Evolutionary conservation across 2,329 filamentous ascomycete species (phyloP), one percentile per base, ranked within the genome.

Genomic region (Setomelanomma holmii): DNA sequence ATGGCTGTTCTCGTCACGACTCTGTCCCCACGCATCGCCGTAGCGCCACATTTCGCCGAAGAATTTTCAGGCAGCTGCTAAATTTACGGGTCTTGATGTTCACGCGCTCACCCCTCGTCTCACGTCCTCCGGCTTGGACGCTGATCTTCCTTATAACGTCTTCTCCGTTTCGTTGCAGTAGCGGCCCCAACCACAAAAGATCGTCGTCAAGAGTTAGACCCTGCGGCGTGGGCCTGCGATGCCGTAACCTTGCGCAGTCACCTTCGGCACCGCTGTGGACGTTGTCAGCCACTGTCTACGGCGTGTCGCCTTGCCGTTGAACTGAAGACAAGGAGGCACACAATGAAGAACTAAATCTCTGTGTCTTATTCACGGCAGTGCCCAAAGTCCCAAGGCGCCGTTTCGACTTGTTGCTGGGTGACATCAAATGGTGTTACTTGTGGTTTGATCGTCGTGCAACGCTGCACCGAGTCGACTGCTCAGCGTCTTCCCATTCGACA

Each of bases 151-250:
- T 46, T 30, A 53, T 51, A 30, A 30, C 27, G 51, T 51, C 38
- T 45, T 45, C 53, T 52, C 51, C 60, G 45, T 53, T 59, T 60
- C 57, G 61, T 50, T 51, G 33, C 58, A 38, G 19, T 44, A 50
- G 41, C 51, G 23, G 40, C 55, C 60, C 33, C 45, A 60, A 60
- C 36, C 44, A 60, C 60, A 56, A 23, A 51, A 41, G 67, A 69
- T 69, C 65, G 59, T 55, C 67, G 44, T 51, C 12, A 58, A 56
- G 48, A 55, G 40, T 49, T 57, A 63, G 64, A 64, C 67, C 65
- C 67, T 67, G 64, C 61, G 43, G 49, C 55, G 47, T 49, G 27
- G 39, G 46, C 55, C 40, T 66, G 56, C 45, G 40, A 42, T 45
- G 19, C 20, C 7, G 19, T 22, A 21, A 10, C 27, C 38, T 23